Base-by-base conservation (phyloP, 495 filamentous ascomycete species). In the Penicillium samsonianum region DNA sequence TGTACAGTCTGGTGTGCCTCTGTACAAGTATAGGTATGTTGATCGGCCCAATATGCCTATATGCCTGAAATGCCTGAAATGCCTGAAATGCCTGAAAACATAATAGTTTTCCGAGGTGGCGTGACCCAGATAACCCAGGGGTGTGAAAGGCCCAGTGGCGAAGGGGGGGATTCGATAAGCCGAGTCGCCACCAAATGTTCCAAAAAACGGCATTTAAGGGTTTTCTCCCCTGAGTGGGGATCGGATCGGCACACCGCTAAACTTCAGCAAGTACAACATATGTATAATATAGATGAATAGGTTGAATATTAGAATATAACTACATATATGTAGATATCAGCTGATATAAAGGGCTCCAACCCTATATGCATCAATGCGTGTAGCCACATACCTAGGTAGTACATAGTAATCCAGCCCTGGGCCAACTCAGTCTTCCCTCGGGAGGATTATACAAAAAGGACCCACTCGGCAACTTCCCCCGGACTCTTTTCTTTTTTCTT, bases 151-250 rank as follows among this genome's bases (percentile, higher is more conserved):
- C 30, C 30, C 26, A 23, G 53, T 55, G 53, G 53, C 53, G 22
- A 55, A 55, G 26, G 20, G 38, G 41, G 53, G n/a, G 47, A 19
- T 10, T 40, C 20, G 43, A 53, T 40, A 42, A 33, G 51, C 51
- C 52, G 43, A 55, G 10, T 55, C 23, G 53, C 53, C 53, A 55
- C 53, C 23, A 33, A 50, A 50, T 5, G 10, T 33, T 33, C 30
- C 12, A 22, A 50, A 41, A 26, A 28, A 31, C 38, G 38, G 35
- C 40, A 19, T 53, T 54, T 60, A 64, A 64, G 58, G 62, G 12
- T 33, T 56, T 61, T 57, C 48, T 62, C 47, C 62, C 62, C 59
- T 60, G 60, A 55, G 59, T 64, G 55, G 56, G 52, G 51, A 33
- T 50, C 65, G 52, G 51, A 33, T 50, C 64, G 53, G 65, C 60